A percentile compares a stretch with the other conserved stretches of the same genome.
phyloP scores from a whole-genome alignment of 129 eudicot species.

The Silybum marianum region DNA sequence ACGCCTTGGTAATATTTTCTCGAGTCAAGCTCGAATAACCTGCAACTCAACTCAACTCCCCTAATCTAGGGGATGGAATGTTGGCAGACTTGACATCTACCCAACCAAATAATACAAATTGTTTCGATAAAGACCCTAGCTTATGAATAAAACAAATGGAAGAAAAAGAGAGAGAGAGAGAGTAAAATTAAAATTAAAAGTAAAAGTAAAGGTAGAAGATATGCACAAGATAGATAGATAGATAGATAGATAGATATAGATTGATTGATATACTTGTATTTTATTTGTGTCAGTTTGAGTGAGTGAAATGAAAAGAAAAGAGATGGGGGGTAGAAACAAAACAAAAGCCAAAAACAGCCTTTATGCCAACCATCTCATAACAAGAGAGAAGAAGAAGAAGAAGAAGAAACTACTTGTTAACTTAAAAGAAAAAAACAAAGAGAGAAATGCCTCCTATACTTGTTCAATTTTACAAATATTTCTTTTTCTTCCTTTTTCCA shows the following conservation, averaged over 20 bases:
- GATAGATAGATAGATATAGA: not conserved
- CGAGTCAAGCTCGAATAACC: not conserved
- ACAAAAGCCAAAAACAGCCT: slow-evolving; percentile 50
- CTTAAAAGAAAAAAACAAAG: not conserved
- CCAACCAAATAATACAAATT: too few relatives aligned
- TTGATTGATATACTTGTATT: not conserved
- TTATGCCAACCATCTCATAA: slow-evolving; percentile 53
- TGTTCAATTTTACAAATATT: slow-evolving; percentile 15
- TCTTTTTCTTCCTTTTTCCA: not conserved
- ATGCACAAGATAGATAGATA: not conserved
- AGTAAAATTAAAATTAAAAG: not conserved
- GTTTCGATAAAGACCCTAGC: too few relatives aligned
- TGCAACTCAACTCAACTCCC: not conserved
- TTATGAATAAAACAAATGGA: not conserved
- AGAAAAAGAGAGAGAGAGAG: not conserved
- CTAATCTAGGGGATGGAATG: too few relatives aligned
- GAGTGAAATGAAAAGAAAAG: slow-evolving; percentile 17
- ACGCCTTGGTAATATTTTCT: too few relatives aligned
- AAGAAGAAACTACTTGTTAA: slow-evolving; percentile 1
- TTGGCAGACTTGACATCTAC: too few relatives aligned
- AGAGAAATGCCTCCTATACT: slow-evolving; percentile 49
- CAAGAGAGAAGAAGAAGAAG: too few relatives aligned
- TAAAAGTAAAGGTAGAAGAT: not conserved
- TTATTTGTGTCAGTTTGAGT: slow-evolving; percentile 10
- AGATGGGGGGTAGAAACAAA: slow-evolving; percentile 50